Evolutionary conservation across 306 rosid species (phyloP).

Genomic region (Quillaja saponaria): DNA sequence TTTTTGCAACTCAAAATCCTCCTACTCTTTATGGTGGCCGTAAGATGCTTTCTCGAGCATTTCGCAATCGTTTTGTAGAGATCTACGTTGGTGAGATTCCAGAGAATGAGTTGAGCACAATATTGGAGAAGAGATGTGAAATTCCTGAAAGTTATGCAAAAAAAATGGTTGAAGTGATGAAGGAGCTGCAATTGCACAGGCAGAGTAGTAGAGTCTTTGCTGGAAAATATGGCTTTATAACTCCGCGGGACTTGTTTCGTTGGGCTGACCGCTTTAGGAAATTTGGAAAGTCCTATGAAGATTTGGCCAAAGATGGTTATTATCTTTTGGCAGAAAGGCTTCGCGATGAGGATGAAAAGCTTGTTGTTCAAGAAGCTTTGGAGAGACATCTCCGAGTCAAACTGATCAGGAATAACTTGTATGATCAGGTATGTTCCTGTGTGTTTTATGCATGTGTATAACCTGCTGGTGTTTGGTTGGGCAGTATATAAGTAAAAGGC

Average conservation of each 20-base stretch:
- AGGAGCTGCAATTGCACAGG: conserved; percentile 70
- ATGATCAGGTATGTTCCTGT: conserved; percentile 54
- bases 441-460: conserved; percentile 12
- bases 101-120: conserved; percentile 70
- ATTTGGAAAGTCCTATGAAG: conserved; percentile 63
- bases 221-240: conserved; percentile 92
- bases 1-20: conserved; percentile 96
- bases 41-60: conserved; percentile 91
- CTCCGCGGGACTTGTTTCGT: conserved; percentile 91
- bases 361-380: conserved; percentile 58
- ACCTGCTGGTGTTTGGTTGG: no score
- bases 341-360: conserved; percentile 66
- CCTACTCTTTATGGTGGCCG: conserved; percentile 91
- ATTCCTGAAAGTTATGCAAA: conserved; percentile 61
- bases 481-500: no score
- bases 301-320: conserved; percentile 90
- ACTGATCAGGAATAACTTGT: conserved; percentile 44
- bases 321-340: conserved; percentile 93
- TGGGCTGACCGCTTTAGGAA: conserved; percentile 83
- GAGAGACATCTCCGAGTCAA: conserved; percentile 56
- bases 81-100: conserved; percentile 92
- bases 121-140: conserved; percentile 60
- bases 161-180: conserved; percentile 90
- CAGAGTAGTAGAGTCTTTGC: conserved; percentile 80
- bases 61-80: conserved; percentile 92